phyloP scores from a whole-genome alignment of 352 stramenopile species.

The Aphanomyces stellatus region DNA sequence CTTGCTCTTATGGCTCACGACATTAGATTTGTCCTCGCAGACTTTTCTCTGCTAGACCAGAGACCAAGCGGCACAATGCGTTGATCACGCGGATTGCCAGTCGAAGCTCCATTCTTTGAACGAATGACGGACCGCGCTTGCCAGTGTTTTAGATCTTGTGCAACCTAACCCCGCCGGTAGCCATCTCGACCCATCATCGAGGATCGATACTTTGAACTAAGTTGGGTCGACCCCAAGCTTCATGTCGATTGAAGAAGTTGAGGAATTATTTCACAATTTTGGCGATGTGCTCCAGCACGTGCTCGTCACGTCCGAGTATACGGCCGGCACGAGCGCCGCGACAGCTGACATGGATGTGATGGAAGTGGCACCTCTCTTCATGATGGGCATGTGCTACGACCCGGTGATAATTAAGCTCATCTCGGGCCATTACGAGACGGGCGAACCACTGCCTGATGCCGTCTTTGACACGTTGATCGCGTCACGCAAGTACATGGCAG shows the following conservation, averaged over 20 bases:
- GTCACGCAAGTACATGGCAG: conserved; percentile 93
- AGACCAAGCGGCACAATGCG: no score
- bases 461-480: conserved; percentile 95
- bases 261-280: conserved; percentile 95
- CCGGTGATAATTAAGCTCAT: conserved; percentile 28
- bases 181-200: no score
- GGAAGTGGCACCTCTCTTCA: conserved; percentile 97
- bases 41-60: no score
- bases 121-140: no score
- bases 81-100: no score
- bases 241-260: conserved; percentile 97
- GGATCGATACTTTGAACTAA: no score
- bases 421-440: conserved; percentile 76
- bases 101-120: no score
- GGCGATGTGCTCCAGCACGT: conserved; percentile 98
- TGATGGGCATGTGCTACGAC: conserved; percentile 39
- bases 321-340: conserved; percentile 94
- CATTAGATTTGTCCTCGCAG: no score
- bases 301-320: conserved; percentile 92
- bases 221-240: conserved; percentile 89
- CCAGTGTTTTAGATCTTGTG: no score
- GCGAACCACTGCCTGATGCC: conserved; percentile 86
- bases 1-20: no score
- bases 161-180: no score
- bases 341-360: conserved; percentile 98